Base-by-base conservation (phyloP, 371 early-diverging fungal genomes). In the Furculomyces boomerangus region DNA sequence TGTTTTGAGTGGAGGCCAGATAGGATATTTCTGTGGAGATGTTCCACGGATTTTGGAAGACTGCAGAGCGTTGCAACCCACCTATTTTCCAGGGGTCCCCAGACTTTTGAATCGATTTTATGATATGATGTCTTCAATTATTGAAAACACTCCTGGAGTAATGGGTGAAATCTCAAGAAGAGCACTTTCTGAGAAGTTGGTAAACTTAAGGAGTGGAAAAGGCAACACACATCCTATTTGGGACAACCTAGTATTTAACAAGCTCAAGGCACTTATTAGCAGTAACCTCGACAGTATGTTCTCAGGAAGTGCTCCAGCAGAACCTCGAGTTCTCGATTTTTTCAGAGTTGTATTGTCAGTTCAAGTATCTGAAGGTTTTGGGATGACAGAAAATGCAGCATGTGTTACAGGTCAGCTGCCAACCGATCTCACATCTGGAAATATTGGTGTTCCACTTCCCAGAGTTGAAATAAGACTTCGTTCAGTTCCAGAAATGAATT, bases 321-420 rank as follows among this genome's bases (percentile, higher is more conserved):
- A 83, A 32, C 73, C 78, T 37, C 79, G 87, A 39, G 91, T 92
- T 24, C 69, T 90, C 58, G 79, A 86, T 66, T 96, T 92, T 62
- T 71, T 99, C 72, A 74, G 84, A 56, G 74, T 88, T 29, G 81
- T 83, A 66, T 87, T 97, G 62, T 82, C 81, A 50, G 78, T 79
- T 49, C 70, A 77, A 40, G 78, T 98, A 3, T 75, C 74, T 62
- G 91, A 97, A 71, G 97, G 96, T 18, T 97, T 92, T 72, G 96
- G 97, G 20, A 86, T 84, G 61, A 94, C 96, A 26, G 98, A 98
- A 66, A 80, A 83, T 26, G 76, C 77, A 28, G 90, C 88, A 24
- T 80, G 81, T 59, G 40, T 10, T 5, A 18, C 70, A 77, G 58
- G 57, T 69, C 44, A 67, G 76, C 65, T 79, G 78, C 7, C 57